Conservation (phyloP, 129 eudicot species). For the Mikania micrantha region DNA sequence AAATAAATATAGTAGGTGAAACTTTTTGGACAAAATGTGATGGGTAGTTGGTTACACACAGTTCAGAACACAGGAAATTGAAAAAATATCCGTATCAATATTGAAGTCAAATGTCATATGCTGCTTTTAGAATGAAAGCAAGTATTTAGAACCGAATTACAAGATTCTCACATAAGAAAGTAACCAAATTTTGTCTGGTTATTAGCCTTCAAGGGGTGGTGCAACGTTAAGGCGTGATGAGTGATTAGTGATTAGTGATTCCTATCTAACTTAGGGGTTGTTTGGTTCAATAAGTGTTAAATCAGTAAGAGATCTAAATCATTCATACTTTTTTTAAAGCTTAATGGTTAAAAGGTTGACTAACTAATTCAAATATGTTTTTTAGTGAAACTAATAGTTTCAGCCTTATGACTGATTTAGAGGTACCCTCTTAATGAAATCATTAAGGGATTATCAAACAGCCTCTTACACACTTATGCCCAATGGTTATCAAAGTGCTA, state of each 20-base stretch:
- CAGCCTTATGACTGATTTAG: too few relatives aligned
- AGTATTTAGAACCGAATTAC: neutral
- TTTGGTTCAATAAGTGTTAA: too few relatives aligned
- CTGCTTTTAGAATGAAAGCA: conserved; percentile 2
- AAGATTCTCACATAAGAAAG: neutral
- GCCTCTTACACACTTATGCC: too few relatives aligned
- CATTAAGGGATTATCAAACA: too few relatives aligned
- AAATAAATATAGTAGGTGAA: neutral
- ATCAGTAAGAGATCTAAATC: too few relatives aligned
- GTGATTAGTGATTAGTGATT: too few relatives aligned
- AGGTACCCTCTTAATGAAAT: too few relatives aligned
- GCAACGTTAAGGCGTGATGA: neutral
- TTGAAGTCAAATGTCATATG: neutral
- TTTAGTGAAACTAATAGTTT: too few relatives aligned
- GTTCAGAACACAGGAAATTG: neutral
- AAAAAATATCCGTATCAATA: neutral
- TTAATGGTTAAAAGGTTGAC: too few relatives aligned
- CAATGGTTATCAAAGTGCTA: neutral
- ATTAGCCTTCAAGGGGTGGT: neutral
- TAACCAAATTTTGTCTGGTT: neutral
- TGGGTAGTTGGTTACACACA: neutral
- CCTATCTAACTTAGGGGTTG: neutral
- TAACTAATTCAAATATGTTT: too few relatives aligned
- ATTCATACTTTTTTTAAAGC: too few relatives aligned
- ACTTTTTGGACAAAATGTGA: neutral